Evolutionary conservation across 768 basidiomycete species (phyloP).

Genomic region (Calocybe indica): DNA sequence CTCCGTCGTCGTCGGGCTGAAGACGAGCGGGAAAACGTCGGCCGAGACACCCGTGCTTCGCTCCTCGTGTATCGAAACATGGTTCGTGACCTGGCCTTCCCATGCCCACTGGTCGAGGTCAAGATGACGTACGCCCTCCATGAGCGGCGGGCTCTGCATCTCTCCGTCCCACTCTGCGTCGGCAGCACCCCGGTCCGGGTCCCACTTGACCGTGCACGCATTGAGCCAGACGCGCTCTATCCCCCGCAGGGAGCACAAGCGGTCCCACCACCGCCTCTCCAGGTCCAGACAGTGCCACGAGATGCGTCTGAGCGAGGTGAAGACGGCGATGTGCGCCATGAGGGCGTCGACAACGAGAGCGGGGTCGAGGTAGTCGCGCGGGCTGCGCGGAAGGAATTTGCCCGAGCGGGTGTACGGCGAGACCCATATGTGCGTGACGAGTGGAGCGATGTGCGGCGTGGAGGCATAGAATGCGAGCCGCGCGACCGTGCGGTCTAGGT

Average conservation of each 20-base stretch:
- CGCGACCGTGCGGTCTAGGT: conserved; percentile 22
- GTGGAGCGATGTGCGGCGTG: conserved; percentile 22
- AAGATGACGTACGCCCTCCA: conserved; percentile 16
- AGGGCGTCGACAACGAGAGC: conserved; percentile 25
- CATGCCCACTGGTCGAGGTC: conserved; percentile 33
- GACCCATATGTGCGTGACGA: conserved; percentile 28
- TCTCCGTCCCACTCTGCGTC: too few species aligned
- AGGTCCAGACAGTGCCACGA: conserved; percentile 33
- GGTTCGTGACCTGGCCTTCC: conserved; percentile 26
- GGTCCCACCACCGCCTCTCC: conserved; percentile 23
- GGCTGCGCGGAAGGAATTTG: conserved; percentile 18
- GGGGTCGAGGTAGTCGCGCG: conserved; percentile 25
- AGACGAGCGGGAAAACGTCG: conserved; percentile 17
- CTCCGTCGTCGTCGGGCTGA: conserved; percentile 21
- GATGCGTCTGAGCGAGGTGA: conserved; percentile 25
- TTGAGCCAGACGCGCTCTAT: conserved; percentile 27
- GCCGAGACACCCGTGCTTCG: conserved; percentile 20
- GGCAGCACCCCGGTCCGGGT: neutral
- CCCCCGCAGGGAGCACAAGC: conserved; percentile 17
- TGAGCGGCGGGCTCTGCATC: conserved; percentile 1
- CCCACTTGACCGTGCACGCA: conserved; percentile 17
- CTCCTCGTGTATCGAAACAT: conserved; percentile 28
- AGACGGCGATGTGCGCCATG: conserved; percentile 20
- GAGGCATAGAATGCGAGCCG: conserved; percentile 25
- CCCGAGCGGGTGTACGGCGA: conserved; percentile 26